Evolutionary conservation across 805 yeast species (phyloP).

Genomic region (Teunomyces kruisii): DNA sequence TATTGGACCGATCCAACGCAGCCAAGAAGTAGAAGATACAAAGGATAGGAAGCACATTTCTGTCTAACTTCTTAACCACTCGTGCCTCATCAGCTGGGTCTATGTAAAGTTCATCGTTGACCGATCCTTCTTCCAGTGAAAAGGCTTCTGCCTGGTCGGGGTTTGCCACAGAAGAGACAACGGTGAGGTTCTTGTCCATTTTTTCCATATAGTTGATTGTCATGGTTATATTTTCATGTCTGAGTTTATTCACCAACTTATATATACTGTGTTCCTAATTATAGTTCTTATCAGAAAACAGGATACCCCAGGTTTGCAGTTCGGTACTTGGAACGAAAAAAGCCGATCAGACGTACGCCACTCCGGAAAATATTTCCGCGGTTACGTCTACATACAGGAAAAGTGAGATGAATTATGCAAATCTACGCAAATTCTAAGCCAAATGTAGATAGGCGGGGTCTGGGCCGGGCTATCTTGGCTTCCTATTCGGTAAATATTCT

Average conservation of each 20-base stretch:
- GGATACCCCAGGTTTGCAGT: background rate
- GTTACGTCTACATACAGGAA: background rate
- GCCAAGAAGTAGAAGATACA: slow-evolving; percentile 45
- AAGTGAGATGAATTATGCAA: no score
- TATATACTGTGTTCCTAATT: background rate
- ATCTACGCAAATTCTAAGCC: no score
- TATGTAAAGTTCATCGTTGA: slow-evolving; percentile 10
- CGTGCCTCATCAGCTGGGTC: slow-evolving; percentile 23
- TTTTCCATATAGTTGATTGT: background rate
- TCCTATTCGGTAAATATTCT: background rate
- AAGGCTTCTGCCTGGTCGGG: background rate
- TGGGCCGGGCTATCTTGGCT: background rate
- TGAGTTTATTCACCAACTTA: background rate
- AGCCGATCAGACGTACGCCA: background rate
- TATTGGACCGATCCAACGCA: slow-evolving; percentile 54
- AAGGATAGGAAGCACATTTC: slow-evolving; percentile 43
- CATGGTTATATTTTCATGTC: background rate
- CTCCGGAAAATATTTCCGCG: background rate
- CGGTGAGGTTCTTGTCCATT: background rate
- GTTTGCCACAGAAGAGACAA: background rate
- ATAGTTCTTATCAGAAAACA: background rate
- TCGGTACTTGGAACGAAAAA: background rate
- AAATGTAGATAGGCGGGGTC: background rate
- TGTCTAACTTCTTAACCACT: slow-evolving; percentile 44
- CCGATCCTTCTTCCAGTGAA: background rate